Base-by-base conservation (phyloP, 768 basidiomycete genomes). In the Suillus paluster region DNA sequence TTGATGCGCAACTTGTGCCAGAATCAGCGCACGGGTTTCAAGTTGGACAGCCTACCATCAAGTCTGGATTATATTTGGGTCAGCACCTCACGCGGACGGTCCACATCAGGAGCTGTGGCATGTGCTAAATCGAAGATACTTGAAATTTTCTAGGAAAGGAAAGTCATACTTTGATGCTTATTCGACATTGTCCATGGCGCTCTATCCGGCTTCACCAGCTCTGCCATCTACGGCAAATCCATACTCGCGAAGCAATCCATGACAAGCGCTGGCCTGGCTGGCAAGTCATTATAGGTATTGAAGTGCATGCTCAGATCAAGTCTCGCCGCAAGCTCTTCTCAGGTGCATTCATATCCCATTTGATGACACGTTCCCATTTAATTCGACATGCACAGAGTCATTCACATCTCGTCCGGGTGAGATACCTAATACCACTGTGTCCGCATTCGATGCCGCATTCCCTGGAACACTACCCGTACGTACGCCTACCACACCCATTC, bases 271-370 rank as follows among this genome's bases (percentile, higher is more conserved):
- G 92, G 92, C 90, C 89, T 17, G 94, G 89, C 23, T 99, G 94
- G 93, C 83, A 90, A 65, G 89, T 97, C 21, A 80, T 97, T 44
- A 87, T 99, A 36, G 97, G 97, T 17, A 89, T 99, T 52, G 97
- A 99, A 71, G 92, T 97, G 6, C 97, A 99, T 71, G 93, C 95
- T 0, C 97, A 99, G 73, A 86, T 99, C 70, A 92, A 91, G 74
- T 89, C 94, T 3, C 85, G 88, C 60, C 78, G 80, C 60, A 99
- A 99, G 75, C 83, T 99, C 27, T 98, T 99, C 76, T 98, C 95
- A 41, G 69, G 86, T 52, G 10, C 36, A 39, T 21, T 30, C 49
- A 50, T 45, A 19, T 60, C 33, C 21, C 15, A 9, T 11, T 30
- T 67, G 23, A 61, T 59, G 19, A 38, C 36, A 23, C 10, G 14